These are phyloP conservation scores for Eurotiales sp. DNA, from an alignment of 2,329 filamentous ascomycete genomes.

Conservation along the genomic window DNA sequence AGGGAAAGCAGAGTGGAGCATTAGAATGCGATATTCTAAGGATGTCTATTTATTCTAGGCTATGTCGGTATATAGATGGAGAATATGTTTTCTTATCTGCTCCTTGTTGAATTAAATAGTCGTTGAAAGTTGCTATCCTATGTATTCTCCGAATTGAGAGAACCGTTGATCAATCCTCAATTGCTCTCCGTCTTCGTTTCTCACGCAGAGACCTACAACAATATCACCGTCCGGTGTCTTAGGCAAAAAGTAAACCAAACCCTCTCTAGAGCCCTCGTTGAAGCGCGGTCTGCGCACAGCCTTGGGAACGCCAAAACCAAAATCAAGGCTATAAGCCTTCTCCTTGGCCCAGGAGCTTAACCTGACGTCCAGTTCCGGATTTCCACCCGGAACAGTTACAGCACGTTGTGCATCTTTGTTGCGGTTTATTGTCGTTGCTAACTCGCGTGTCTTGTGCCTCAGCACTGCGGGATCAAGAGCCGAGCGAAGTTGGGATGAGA, in stretches of 20 bases:
- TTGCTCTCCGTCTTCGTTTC: conserved; percentile 46
- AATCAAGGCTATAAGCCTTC: conserved; percentile 45
- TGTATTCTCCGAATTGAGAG: conserved; percentile 32
- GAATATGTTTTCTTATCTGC: too few relatives aligned
- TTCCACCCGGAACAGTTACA: conserved; percentile 30
- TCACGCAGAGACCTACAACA: conserved; percentile 43
- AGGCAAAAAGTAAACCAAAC: conserved; percentile 51
- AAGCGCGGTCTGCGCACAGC: conserved; percentile 50
- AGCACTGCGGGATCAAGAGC: conserved; percentile 36
- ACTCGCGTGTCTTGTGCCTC: conserved; percentile 34
- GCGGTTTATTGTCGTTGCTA: conserved; percentile 35
- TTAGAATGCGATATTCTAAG: too few relatives aligned
- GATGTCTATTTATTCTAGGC: too few relatives aligned
- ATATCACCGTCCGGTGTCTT: conserved; percentile 43
- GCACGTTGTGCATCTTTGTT: not conserved
- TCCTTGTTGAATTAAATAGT: too few relatives aligned
- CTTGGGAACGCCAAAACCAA: conserved; percentile 47
- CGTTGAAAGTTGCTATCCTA: too few relatives aligned
- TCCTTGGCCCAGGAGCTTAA: conserved; percentile 55
- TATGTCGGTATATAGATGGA: too few relatives aligned
- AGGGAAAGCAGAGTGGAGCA: too few relatives aligned
- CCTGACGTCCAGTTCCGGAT: conserved; percentile 45
- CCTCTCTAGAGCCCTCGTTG: conserved; percentile 36
- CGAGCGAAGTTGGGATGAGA: conserved; percentile 40
- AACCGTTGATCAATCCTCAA: conserved; percentile 45